phyloP scores from a whole-genome alignment of 345 rosid species.

The Citrus sinensis region DNA sequence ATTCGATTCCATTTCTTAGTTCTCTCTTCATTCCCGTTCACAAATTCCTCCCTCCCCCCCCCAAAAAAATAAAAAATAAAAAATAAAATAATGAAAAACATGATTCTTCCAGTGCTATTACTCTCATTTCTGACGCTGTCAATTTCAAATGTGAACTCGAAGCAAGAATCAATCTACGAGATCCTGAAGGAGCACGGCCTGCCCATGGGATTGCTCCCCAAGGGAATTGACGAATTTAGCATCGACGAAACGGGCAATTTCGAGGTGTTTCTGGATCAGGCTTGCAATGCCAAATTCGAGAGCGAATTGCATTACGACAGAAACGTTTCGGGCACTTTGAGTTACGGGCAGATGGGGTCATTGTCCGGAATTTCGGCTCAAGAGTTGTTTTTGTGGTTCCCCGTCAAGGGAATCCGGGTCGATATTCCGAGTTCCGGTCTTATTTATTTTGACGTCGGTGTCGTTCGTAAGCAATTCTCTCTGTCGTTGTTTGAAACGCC shows the following conservation, averaged over 20 bases:
- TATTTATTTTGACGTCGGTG: slow-evolving; percentile 87
- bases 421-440: slow-evolving; percentile 88
- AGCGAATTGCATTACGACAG: slow-evolving; percentile 74
- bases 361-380: slow-evolving; percentile 79
- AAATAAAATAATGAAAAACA: not conserved
- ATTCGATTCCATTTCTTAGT: not conserved
- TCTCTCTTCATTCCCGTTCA: not conserved
- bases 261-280: slow-evolving; percentile 66
- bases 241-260: slow-evolving; percentile 57
- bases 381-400: slow-evolving; percentile 89
- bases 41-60: not conserved
- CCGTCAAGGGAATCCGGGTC: slow-evolving; percentile 74
- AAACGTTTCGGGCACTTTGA: slow-evolving; percentile 65
- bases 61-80: no score
- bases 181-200: slow-evolving; percentile 56
- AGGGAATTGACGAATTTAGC: slow-evolving; percentile 56
- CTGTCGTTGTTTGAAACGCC: slow-evolving; percentile 86
- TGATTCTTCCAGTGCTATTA: slow-evolving; percentile 22
- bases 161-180: slow-evolving; percentile 49
- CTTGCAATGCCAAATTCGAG: slow-evolving; percentile 89
- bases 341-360: slow-evolving; percentile 52
- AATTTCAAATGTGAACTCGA: slow-evolving; percentile 16
- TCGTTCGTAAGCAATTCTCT: slow-evolving; percentile 75
- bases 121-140: slow-evolving; percentile 24
- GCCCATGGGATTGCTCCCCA: slow-evolving; percentile 81